These are phyloP conservation scores for Pestalotiopsis sp. DNA, from an alignment of 2,329 filamentous ascomycete genomes.

Conservation along the genomic window DNA sequence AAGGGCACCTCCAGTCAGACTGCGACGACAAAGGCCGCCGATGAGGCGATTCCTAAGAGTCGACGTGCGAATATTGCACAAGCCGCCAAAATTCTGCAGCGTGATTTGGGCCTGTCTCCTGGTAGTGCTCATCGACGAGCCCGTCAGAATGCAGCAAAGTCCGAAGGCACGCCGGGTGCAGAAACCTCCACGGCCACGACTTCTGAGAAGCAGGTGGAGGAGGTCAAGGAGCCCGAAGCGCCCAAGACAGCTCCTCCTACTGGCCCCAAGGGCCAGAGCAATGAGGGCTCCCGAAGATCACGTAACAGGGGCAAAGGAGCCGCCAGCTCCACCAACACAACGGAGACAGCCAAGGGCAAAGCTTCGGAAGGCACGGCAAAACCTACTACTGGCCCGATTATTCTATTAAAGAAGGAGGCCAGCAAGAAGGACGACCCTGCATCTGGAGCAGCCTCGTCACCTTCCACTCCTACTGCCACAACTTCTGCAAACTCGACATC, in stretches of 20 bases:
- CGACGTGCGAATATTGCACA: slow-evolving; percentile 64
- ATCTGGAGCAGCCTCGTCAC: slow-evolving; percentile 20
- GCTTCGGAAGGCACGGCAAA: slow-evolving; percentile 21
- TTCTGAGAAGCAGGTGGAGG: slow-evolving; percentile 25
- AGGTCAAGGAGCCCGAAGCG: slow-evolving; percentile 23
- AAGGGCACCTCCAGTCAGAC: slow-evolving; percentile 45
- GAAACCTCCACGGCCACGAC: slow-evolving; percentile 41
- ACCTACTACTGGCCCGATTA: slow-evolving; percentile 28
- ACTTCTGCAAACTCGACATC: slow-evolving; percentile 23
- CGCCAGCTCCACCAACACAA: slow-evolving; percentile 22
- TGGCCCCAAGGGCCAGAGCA: slow-evolving; percentile 29
- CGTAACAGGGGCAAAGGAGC: slow-evolving; percentile 40
- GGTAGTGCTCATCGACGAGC: slow-evolving; percentile 65
- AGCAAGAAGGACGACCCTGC: slow-evolving; percentile 29
- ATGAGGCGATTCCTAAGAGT: slow-evolving; percentile 52
- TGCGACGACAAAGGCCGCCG: slow-evolving; percentile 29
- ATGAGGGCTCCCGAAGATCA: slow-evolving; percentile 36
- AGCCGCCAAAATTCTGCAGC: slow-evolving; percentile 66
- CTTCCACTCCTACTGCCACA: slow-evolving; percentile 22
- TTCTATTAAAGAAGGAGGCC: slow-evolving; percentile 31
- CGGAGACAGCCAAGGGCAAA: slow-evolving; percentile 31
- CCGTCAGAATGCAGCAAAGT: slow-evolving; percentile 60
- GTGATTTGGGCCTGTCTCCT: slow-evolving; percentile 67
- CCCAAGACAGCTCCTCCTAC: slow-evolving; percentile 29
- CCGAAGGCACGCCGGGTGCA: slow-evolving; percentile 45